Conservation (phyloP, 768 basidiomycete species). For the Mycena polygramma region DNA sequence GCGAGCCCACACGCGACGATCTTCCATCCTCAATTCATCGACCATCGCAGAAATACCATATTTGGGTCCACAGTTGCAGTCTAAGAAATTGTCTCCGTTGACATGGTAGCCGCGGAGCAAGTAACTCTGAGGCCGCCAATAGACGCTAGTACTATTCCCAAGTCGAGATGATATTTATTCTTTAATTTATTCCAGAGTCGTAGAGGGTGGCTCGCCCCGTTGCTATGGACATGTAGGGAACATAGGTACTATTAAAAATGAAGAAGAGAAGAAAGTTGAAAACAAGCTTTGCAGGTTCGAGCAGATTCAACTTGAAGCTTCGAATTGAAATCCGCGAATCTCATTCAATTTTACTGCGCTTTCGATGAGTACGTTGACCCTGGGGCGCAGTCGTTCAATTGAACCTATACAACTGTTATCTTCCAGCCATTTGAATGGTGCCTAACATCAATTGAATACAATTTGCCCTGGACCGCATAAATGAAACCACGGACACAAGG, state of each 20-base stretch:
- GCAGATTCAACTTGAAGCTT: too few species aligned
- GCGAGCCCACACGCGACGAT: background rate
- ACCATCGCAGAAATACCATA: background rate
- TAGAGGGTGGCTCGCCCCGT: background rate
- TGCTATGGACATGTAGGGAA: background rate
- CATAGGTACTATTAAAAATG: too few species aligned
- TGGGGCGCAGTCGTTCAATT: background rate
- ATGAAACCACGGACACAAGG: background rate
- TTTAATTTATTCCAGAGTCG: too few species aligned
- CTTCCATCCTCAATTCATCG: background rate
- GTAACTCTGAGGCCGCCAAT: too few species aligned
- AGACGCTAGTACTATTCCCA: too few species aligned
- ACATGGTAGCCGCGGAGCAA: constrained; percentile 8
- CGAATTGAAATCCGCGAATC: background rate
- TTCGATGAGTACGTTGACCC: too few species aligned
- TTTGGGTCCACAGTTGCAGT: background rate
- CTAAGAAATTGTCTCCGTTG: background rate
- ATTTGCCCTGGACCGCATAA: too few species aligned
- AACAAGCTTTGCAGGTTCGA: too few species aligned
- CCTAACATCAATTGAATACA: too few species aligned
- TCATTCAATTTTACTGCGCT: background rate
- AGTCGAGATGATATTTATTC: too few species aligned
- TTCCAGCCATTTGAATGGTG: background rate
- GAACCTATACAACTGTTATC: background rate
- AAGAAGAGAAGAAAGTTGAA: too few species aligned